phyloP scores from a whole-genome alignment of 2,329 filamentous ascomycete species.

The Metarhizium humberi region DNA sequence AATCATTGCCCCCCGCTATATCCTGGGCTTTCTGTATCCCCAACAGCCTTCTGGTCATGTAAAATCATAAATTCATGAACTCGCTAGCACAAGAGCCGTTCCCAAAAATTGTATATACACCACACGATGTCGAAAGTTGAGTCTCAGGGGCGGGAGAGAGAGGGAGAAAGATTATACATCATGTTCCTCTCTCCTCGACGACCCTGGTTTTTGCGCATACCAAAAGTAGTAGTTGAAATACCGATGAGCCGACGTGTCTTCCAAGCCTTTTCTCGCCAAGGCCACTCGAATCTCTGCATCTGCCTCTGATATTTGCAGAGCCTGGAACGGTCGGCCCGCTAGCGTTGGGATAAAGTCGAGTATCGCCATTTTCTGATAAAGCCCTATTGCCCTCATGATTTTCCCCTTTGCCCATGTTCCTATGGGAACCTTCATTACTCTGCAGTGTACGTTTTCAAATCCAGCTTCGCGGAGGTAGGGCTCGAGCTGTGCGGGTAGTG shows the following conservation, averaged over 20 bases:
- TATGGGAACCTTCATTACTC: slow-evolving; percentile 27
- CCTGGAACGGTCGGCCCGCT: slow-evolving; percentile 23
- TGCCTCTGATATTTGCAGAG: slow-evolving; percentile 16
- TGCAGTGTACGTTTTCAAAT: slow-evolving; percentile 18
- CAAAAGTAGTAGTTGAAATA: slow-evolving; percentile 27
- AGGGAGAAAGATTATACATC: background rate
- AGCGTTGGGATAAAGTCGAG: slow-evolving; percentile 26
- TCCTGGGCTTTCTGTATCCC: background rate
- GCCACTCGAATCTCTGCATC: slow-evolving; percentile 21
- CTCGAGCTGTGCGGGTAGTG: slow-evolving; percentile 10
- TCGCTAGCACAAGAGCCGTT: background rate
- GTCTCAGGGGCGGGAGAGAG: background rate
- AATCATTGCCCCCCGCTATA: background rate
- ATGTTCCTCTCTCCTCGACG: background rate
- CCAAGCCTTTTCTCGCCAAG: slow-evolving; percentile 14
- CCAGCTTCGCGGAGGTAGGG: slow-evolving; percentile 9
- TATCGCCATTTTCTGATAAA: slow-evolving; percentile 28
- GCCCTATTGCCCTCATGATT: slow-evolving; percentile 26
- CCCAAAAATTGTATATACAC: background rate
- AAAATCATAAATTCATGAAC: background rate
- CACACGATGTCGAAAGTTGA: background rate
- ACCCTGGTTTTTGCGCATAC: slow-evolving; percentile 24
- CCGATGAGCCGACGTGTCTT: slow-evolving; percentile 21
- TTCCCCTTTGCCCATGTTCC: slow-evolving; percentile 23
- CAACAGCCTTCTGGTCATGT: background rate